A percentile compares a stretch with the other conserved stretches of the same genome.
Evolutionary conservation across 1,139 yeast species (phyloP).

Genomic region (Suhomyces taliae): DNA sequence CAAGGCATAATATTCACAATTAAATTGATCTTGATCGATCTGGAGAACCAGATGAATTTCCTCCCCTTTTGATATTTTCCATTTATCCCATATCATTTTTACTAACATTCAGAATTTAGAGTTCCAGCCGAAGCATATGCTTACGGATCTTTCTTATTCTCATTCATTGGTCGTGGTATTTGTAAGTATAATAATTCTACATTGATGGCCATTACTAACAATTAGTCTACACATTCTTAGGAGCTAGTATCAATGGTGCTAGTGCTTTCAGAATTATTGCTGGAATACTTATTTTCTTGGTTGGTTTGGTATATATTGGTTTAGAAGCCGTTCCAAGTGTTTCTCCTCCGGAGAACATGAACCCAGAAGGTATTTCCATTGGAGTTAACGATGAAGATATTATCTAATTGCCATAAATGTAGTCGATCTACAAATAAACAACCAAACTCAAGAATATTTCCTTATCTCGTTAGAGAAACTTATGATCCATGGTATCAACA

Average conservation of each 20-base stretch:
- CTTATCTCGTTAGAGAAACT: too few relatives aligned
- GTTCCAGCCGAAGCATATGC: constrained; percentile 67
- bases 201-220: constrained; percentile 18
- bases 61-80: too few relatives aligned
- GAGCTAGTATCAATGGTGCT: constrained; percentile 61
- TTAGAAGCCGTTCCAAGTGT: constrained; percentile 72
- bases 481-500: too few relatives aligned
- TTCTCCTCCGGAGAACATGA: constrained; percentile 76
- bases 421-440: too few relatives aligned
- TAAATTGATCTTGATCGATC: too few relatives aligned
- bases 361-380: constrained; percentile 48
- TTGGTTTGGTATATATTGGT: constrained; percentile 59
- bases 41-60: too few relatives aligned
- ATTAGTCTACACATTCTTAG: constrained; percentile 63
- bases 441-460: too few relatives aligned
- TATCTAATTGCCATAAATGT: constrained; percentile 18
- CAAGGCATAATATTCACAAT: too few relatives aligned
- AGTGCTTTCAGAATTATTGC: constrained; percentile 56
- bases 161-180: constrained; percentile 81
- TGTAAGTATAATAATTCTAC: constrained; percentile 37
- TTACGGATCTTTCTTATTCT: constrained; percentile 78
- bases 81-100: neutral
- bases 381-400: constrained; percentile 46
- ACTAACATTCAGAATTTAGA: constrained; percentile 48
- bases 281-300: constrained; percentile 52